Evolutionary conservation across 257 asterid genomes (phyloP), one percentile per base, ranked within the genome.

Genomic region (Avicennia marina): DNA sequence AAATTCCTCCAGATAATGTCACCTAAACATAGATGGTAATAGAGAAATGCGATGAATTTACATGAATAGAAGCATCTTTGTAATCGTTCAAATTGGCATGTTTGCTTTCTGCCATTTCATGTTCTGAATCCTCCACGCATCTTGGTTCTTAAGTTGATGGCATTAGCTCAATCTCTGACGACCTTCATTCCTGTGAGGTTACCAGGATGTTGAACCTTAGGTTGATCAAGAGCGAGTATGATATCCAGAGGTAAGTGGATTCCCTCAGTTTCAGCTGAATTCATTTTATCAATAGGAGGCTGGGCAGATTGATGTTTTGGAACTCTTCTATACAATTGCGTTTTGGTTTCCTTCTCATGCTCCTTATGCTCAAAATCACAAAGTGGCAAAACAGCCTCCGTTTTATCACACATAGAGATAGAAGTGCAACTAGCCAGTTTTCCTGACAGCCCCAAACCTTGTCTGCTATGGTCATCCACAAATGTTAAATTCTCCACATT

Each of bases 321-420:
- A 33, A 33, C 63, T 49, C 56, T 42, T 32, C 79, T n/a, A n/a
- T n/a, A n/a, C n/a, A n/a, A n/a, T 49, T 29, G 34, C 34, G 4
- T 39, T 51, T 19, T 13, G 6, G 47, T 50, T 56, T 49, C 26
- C 34, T 53, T 41, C 33, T 58, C 21, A 18, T n/a, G 67, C 50
- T 26, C 36, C 57, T 24, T 61, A 38, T 20, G n/a, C 36, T 49
- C 34, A 19, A 62, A 22, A 48, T 44, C 32, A 3, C 32, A 43
- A 9, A 11, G 24, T 42, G 1, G 20, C 11, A 38, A 29, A 4
- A 13, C 10, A 38, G 20, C 54, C 12, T 33, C 47, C n/a, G 33
- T 31, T 26, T 24, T 60, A 10, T 38, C 46, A 19, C 51, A 36
- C 7, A 8, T 4, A 4, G 8, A 29, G 2, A 17, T 2, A 19